Percentiles rank a stretch among this genome's conserved stretches.
Evolutionary conservation across 352 stramenopile species (phyloP).

Genomic region (Phytophthora podocarpi): DNA sequence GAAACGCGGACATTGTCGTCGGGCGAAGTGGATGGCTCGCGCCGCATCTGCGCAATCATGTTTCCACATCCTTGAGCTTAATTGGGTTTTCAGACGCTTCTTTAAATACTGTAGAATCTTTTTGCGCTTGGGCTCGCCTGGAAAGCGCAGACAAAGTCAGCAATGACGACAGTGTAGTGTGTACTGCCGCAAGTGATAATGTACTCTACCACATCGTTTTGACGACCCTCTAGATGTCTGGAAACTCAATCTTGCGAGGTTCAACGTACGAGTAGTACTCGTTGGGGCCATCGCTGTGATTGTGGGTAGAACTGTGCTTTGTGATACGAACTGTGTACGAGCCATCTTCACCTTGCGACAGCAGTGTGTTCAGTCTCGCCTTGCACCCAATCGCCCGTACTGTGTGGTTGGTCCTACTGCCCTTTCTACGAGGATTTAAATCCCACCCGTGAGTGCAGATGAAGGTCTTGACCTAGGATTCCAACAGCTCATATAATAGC

Average conservation of each 20-base stretch:
- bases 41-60: slow-evolving; percentile 9
- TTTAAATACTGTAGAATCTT: slow-evolving; percentile 2
- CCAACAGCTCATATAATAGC: no score
- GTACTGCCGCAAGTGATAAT: not conserved
- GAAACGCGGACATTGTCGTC: slow-evolving; percentile 13
- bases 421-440: no score
- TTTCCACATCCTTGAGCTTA: slow-evolving; percentile 9
- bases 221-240: no score
- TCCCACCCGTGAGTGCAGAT: no score
- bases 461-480: no score
- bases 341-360: no score
- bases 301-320: not conserved
- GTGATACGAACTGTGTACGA: not conserved
- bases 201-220: not conserved
- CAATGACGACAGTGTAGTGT: no score
- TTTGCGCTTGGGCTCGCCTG: slow-evolving; percentile 6
- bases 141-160: no score
- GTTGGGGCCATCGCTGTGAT: not conserved
- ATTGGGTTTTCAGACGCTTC: slow-evolving; percentile 8
- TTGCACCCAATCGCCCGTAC: no score
- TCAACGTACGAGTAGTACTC: not conserved
- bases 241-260: not conserved
- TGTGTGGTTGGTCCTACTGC: no score
- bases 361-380: no score
- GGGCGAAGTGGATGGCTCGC: slow-evolving; percentile 1